Conservation (phyloP, 805 yeast genomes). For the Saturnispora hagleri region DNA sequence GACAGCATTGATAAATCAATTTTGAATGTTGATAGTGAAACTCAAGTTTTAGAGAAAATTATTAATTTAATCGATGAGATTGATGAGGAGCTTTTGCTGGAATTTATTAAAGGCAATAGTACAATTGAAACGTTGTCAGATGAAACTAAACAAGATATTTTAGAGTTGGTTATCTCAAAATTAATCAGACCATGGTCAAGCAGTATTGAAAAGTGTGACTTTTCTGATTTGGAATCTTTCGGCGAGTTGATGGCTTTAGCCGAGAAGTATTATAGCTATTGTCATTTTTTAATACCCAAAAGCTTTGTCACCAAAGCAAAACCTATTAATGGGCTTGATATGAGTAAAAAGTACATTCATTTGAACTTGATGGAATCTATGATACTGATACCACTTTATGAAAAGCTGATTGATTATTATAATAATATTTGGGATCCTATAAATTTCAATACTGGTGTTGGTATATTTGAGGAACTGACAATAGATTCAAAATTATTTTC, state of each 20-base stretch:
- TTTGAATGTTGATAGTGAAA: background rate
- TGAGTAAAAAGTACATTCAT: background rate
- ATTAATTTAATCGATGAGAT: slow-evolving; percentile 1
- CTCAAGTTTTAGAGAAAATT: slow-evolving; percentile 6
- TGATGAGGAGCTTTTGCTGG: slow-evolving; percentile 1
- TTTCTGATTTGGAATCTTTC: slow-evolving; percentile 25
- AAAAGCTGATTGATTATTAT: slow-evolving; percentile 4
- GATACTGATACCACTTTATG: slow-evolving; percentile 6
- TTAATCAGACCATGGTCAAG: slow-evolving; percentile 16
- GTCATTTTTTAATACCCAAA: background rate
- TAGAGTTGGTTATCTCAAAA: slow-evolving; percentile 14
- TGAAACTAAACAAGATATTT: slow-evolving; percentile 7
- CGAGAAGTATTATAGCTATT: slow-evolving; percentile 6
- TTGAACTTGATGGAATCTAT: slow-evolving; percentile 5
- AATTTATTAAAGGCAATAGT: background rate
- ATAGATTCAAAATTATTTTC: slow-evolving; percentile 13
- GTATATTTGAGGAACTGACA: slow-evolving; percentile 28
- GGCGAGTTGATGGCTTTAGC: slow-evolving; percentile 20
- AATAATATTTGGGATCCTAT: slow-evolving; percentile 3
- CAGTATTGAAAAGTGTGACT: slow-evolving; percentile 30
- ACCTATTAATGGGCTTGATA: background rate
- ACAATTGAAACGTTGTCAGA: background rate
- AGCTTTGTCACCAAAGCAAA: background rate
- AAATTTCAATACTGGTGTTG: slow-evolving; percentile 5
- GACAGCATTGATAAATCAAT: slow-evolving; percentile 7